These are phyloP conservation scores for Cordyceps fumosorosea DNA, from an alignment of 2,329 filamentous ascomycete species.

Conservation along the genomic window DNA sequence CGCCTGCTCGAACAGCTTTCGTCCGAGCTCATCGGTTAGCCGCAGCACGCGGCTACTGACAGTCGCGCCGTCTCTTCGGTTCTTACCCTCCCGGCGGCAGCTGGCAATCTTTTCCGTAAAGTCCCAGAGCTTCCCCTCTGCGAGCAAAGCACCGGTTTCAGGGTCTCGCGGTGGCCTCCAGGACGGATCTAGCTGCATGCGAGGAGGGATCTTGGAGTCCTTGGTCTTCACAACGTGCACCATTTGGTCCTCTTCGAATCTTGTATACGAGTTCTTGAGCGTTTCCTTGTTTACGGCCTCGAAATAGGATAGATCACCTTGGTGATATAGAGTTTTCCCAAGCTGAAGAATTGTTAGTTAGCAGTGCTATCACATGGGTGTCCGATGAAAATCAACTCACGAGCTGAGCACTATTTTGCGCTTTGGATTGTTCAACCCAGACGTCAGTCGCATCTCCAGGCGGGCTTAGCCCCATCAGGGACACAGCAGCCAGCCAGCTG, in stretches of 20 bases:
- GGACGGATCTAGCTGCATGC: slow-evolving; percentile 62
- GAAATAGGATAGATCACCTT: slow-evolving; percentile 94
- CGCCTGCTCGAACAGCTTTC: slow-evolving; percentile 58
- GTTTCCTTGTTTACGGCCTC: slow-evolving; percentile 99
- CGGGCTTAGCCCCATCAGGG: slow-evolving; percentile 77
- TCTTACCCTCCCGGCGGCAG: slow-evolving; percentile 86
- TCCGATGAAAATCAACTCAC: slow-evolving; percentile 38
- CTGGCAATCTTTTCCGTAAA: slow-evolving; percentile 85
- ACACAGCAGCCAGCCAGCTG: slow-evolving; percentile 84
- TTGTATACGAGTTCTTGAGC: slow-evolving; percentile 82
- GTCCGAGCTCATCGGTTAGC: slow-evolving; percentile 68
- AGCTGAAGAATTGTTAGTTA: slow-evolving; percentile 42
- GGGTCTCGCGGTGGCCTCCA: slow-evolving; percentile 68
- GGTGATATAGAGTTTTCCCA: slow-evolving; percentile 94
- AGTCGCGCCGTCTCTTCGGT: slow-evolving; percentile 84
- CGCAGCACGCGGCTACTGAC: slow-evolving; percentile 75
- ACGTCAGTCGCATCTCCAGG: slow-evolving; percentile 48
- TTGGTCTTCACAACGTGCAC: slow-evolving; percentile 66
- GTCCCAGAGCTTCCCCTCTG: slow-evolving; percentile 77
- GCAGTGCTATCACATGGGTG: too few species aligned
- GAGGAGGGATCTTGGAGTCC: slow-evolving; percentile 53
- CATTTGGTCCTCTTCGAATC: slow-evolving; percentile 88
- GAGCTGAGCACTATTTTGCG: slow-evolving; percentile 74
- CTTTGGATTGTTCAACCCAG: slow-evolving; percentile 73
- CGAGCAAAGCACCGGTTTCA: slow-evolving; percentile 52